Evolutionary conservation across 805 yeast genomes (phyloP).

Genomic region (Naumovozyma castellii): DNA sequence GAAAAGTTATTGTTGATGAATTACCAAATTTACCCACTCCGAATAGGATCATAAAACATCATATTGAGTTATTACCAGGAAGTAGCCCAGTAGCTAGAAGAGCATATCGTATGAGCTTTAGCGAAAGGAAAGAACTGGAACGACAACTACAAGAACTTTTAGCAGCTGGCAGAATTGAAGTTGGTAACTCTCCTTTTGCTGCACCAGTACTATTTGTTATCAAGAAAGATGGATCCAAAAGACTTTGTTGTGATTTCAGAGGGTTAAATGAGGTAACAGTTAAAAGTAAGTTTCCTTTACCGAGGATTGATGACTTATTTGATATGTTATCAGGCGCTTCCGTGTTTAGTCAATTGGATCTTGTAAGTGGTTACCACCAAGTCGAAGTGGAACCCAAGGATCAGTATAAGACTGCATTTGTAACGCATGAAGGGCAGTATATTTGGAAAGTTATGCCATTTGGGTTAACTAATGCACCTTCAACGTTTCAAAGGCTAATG

Average conservation of each 20-base stretch:
- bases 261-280: constrained; percentile 4
- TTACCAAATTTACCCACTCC: neutral
- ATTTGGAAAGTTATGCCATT: constrained; percentile 3
- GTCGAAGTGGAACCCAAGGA: constrained; percentile 3
- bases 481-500: constrained; percentile 1
- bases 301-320: constrained; percentile 1
- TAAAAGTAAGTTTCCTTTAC: constrained; percentile 3
- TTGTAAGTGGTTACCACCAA: constrained; percentile 11
- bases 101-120: neutral
- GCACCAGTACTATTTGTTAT: constrained; percentile 3
- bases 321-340: neutral
- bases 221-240: neutral
- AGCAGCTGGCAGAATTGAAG: neutral
- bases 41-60: neutral
- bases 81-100: neutral
- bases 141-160: neutral
- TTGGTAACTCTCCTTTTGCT: constrained; percentile 1
- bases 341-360: constrained; percentile 6
- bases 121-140: neutral
- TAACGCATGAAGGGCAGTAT: constrained; percentile 1
- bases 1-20: neutral
- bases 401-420: constrained; percentile 2
- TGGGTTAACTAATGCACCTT: constrained; percentile 2
- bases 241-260: constrained; percentile 5
- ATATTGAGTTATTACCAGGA: neutral